Base-by-base conservation (phyloP, 2,329 filamentous ascomycete genomes). In the Coniosporium tulheliwenetii region DNA sequence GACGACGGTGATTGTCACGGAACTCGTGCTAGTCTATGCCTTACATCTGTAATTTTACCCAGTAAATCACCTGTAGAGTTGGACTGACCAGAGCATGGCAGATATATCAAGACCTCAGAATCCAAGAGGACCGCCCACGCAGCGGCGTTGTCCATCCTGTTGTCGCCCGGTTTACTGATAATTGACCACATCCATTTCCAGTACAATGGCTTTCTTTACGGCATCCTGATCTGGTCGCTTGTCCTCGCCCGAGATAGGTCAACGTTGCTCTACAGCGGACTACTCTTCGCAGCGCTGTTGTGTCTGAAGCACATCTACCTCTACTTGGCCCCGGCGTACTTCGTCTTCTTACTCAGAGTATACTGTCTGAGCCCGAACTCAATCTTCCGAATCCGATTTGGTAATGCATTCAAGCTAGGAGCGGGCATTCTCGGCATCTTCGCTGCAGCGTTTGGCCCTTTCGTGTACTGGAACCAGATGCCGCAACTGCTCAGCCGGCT, bases 111-210 rank as follows among this genome's bases (percentile, higher is more conserved):
- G 52, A 80, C 81, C 2, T 74, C 80, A 2, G 57, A 62, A 7
- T 73, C 75, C n/a, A 86, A 78, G 54, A 77, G 77, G 36, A 77
- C 84, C 38, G 81, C 86, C 9, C 86, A 95, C 55, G 85, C 83
- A 16, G 84, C 82, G 37, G 86, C 87, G 16, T 70, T 96, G 42
- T 95, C 89, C 1, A 79, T 98, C 44, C 67, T 96, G 3, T 74
- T 96, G 10, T 96, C 87, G 0, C 91, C 91, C 0, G 91, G 89
- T 2, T 74, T 98, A 31, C 70, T 98, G 44, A 93, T 98, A 57
- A 96, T 98, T 59, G 91, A 98, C 56, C 91, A 98, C 59, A 89
- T 95, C 48, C 87, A 95, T 60, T 98, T 98, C 60, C 91, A 98
- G 67, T 98, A 98, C 67, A 98, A 98, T 65, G 89, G 91, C 34